Conservation (phyloP, 2,329 filamentous ascomycete genomes). For the Fusarium subglutinans region DNA sequence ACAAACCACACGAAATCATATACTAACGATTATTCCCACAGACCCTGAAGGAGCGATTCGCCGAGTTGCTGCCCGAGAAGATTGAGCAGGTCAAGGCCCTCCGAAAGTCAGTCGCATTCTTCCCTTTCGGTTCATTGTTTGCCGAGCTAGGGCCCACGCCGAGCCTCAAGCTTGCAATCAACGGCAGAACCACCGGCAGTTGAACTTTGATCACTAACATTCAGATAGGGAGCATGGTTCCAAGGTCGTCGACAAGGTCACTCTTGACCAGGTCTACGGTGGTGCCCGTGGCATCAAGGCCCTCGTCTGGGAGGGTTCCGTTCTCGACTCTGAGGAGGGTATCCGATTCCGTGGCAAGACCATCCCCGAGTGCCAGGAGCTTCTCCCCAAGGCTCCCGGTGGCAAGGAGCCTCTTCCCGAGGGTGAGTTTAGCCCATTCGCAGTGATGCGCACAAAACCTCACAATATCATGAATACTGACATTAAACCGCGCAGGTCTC, state of each 20-base stretch:
- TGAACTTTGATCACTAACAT: constrained; percentile 31
- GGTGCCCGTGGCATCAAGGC: constrained; percentile 99
- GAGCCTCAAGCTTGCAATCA: constrained; percentile 14
- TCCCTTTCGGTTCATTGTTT: constrained; percentile 20
- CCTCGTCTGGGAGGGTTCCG: constrained; percentile 98
- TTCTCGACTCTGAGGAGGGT: constrained; percentile 97
- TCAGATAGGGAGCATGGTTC: constrained; percentile 82
- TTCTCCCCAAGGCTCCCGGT: constrained; percentile 96
- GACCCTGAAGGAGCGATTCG: constrained; percentile 98
- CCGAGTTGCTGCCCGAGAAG: constrained; percentile 93
- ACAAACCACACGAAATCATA: not conserved
- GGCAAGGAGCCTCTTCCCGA: constrained; percentile 97
- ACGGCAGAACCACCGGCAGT: constrained; percentile 7
- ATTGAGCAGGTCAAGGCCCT: constrained; percentile 99
- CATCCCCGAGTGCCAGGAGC: constrained; percentile 97
- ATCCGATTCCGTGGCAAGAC: constrained; percentile 99
- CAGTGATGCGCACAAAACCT: not conserved
- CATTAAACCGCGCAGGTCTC: constrained; percentile 68
- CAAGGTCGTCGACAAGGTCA: constrained; percentile 97
- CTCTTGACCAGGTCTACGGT: constrained; percentile 98
- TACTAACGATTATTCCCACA: constrained; percentile 50
- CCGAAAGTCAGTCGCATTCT: constrained; percentile 76
- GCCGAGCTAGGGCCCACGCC: constrained; percentile 19
- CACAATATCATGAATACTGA: constrained; percentile 19
- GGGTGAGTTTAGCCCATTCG: constrained; percentile 60